A percentile compares a stretch with the other conserved stretches of the same genome.
Evolutionary conservation across 257 asterid species (phyloP).

Genomic region (Nicotiana undulata): DNA sequence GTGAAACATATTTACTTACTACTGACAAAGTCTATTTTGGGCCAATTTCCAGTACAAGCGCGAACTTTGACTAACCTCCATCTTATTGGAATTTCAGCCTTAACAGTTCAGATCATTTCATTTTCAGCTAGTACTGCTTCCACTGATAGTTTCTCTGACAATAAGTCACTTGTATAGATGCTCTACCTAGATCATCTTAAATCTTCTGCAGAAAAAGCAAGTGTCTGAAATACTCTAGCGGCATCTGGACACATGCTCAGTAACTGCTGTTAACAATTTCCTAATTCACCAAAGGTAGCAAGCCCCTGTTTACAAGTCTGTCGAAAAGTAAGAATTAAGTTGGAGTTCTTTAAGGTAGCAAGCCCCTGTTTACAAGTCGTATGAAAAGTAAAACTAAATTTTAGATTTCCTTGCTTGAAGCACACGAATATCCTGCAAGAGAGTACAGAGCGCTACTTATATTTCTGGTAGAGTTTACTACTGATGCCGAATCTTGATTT

Average conservation of each 20-base stretch:
- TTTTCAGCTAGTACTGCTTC: background rate
- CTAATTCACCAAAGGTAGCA: background rate
- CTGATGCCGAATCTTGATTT: slow-evolving; percentile 7
- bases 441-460: background rate
- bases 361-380: background rate
- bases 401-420: background rate
- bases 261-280: background rate
- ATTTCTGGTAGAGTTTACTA: background rate
- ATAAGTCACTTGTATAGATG: background rate
- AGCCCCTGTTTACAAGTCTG: background rate
- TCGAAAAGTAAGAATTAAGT: background rate
- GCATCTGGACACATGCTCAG: background rate
- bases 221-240: background rate
- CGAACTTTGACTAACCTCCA: background rate
- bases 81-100: background rate
- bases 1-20: background rate
- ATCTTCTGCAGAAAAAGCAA: background rate
- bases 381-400: background rate
- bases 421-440: background rate
- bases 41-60: background rate
- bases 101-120: slow-evolving; percentile 1
- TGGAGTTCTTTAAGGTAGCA: background rate
- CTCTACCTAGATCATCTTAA: background rate
- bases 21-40: background rate
- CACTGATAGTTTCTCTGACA: background rate